Evolutionary conservation across 1,284 basidiomycete genomes (phyloP), one percentile per base, ranked within the genome.

Genomic region (Pascua sp.): DNA sequence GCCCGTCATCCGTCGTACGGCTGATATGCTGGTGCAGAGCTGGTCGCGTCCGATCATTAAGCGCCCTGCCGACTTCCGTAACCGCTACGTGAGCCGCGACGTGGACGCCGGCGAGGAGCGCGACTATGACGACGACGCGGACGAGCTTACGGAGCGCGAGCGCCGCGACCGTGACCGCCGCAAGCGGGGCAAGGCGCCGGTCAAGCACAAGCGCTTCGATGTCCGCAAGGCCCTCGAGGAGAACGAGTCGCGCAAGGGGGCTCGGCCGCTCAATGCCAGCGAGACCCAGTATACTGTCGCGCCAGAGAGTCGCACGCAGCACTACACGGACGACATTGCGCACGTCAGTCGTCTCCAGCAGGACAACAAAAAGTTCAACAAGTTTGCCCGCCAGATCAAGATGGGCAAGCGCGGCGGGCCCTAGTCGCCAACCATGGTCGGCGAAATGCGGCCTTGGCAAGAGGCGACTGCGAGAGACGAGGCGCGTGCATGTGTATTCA

Each of bases 11-110:
- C 80, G 81, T 42, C 86, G 91, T 51, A 85, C 85, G 53, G 95
- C 96, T 11, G 85, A 89, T 66, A 85, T 88, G 47, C 87, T 98
- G 49, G 86, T 98, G 49, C 88, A 87, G 56, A 78, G 81, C 17
- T 96, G 91, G 92, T 91, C 90, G 24, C 83, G 93, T n/a, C 93
- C 93, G 0, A 95, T 96, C 77, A 88, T 96, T 78, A 91, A 93
- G 71, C 86, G 91, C 44, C 88, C 87, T 12, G 88, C 91, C 4
- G 88, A 88, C 37, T 91, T 89, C 76, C 82, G 90, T 36, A 60
- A 59, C 10, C 60, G 62, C 44, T 60, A 69, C 48, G 57, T 51
- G 48, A 63, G 56, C 53, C 51, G 51, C 11, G 41, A 49, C 43
- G 53, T 47, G 53, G 51, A 47, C 42, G 57, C 55, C n/a, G 63